Base-by-base conservation (phyloP, 2,329 filamentous ascomycete species). In the Aureobasidium sp. region DNA sequence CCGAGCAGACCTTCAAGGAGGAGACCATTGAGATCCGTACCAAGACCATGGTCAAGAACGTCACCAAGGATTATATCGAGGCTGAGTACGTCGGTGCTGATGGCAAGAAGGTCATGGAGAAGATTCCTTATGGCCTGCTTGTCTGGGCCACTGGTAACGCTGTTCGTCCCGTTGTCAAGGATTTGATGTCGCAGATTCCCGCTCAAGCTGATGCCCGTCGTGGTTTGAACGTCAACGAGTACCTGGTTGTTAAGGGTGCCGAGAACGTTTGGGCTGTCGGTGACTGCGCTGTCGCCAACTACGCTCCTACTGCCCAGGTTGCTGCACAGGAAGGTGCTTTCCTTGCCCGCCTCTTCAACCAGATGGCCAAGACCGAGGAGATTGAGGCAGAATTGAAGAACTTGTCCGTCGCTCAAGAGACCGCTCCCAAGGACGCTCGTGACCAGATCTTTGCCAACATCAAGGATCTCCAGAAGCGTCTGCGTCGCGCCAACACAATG, bases 61-160 rank as follows among this genome's bases (percentile, higher is more conserved):
- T 99, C 64, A 96, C 91, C 36, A 88, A 94, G 71, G 95, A 89
- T 78, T 87, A 85, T 73, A 93, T 99, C 71, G 91, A 97, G 80
- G 94, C 93, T 67, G 90, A 96, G 76, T 85, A 86, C 56, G 87
- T 85, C 61, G 84, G 85, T 58, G 87, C 92, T 20, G 90, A 96
- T 69, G 94, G 94, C 73, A 84, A 85, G 79, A 97, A 96, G 82
- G 82, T 87, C 68, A 77, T 85, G 41, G 84, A 96, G 72, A 82
- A 83, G 60, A 91, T 97, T 68, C 93, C 94, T 66, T 99, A 95
- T 75, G 94, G 94, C 71, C 87, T 97, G 46, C 87, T 99, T 48
- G 94, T 99, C 66, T 99, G 94, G 94, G 94, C 94, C 55, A 99
- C 94, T 41, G 94, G 94, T 74, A 99, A 99, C 76, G 91, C 94